Base-by-base conservation (phyloP, 2,329 filamentous ascomycete species). In the Pseudocercospora pini-densiflorae region DNA sequence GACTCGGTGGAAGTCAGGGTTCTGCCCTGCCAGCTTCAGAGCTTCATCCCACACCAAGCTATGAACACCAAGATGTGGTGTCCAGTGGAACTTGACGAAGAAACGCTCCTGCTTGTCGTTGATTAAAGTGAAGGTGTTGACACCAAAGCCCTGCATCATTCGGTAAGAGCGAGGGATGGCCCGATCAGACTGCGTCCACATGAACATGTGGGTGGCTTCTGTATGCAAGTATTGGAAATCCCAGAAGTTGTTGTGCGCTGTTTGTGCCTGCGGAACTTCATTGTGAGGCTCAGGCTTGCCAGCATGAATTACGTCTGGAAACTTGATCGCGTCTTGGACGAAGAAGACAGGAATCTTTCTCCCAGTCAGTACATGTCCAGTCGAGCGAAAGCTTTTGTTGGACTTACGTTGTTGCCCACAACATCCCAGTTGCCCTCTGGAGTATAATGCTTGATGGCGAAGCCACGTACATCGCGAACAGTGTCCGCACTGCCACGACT, bases 91-190 rank as follows among this genome's bases (percentile, higher is more conserved):
- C 79, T 94, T 94, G 77, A 92, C 89, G 70, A 93, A 93, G 64
- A 86, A 83, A 0, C 89, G 85, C 75, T 91, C 86, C 23, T 90
- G 90, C 70, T 90, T 84, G 14, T 88, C 86, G 9, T 85, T 91
- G 23, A 90, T 86, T 12, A 91, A 80, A 8, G 87, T 90, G 73
- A 84, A 94, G 0, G 92, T 94, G 78, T 94, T 93, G 71, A 94
- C 92, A 62, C 92, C 91, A 64, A 94, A 94, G 0, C 92, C 92
- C 71, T 94, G 90, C 90, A 94, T 93, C 90, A 93, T 93, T 24
- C 92, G 88, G 79, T 85, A 93, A 0, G 84, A 85, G 1, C 77
- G 76, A 0, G 85, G 85, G 2, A 81, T 84, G 8, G 83, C 83
- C 1, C 83, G 79, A 36, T 85, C 92, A 8, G 87, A 90, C 89